Conservation (phyloP, 1,139 yeast species). For the Neolecta irregularis region DNA sequence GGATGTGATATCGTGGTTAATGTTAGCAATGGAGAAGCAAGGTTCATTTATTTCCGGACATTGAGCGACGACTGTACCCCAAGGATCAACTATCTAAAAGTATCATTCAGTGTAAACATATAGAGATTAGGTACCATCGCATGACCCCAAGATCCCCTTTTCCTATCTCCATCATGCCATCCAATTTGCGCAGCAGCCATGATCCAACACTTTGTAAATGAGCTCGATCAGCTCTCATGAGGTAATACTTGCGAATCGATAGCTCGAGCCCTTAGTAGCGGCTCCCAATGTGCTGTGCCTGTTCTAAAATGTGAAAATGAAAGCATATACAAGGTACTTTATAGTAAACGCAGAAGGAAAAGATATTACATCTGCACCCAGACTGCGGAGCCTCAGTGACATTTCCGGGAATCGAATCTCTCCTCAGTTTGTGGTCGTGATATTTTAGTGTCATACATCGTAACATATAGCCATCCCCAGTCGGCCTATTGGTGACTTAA, state of each 20-base stretch:
- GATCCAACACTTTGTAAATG: constrained; percentile 64
- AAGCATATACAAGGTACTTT: constrained; percentile 64
- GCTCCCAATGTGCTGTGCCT: constrained; percentile 75
- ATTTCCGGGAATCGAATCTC: constrained; percentile 69
- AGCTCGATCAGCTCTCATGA: too few species aligned
- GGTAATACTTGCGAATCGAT: constrained; percentile 81
- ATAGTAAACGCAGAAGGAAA: constrained; percentile 90
- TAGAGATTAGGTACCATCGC: too few species aligned
- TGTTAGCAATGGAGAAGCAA: too few species aligned
- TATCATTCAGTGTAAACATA: too few species aligned
- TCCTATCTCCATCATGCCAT: constrained; percentile 43
- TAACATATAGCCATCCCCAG: constrained; percentile 70
- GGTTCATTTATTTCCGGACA: too few species aligned
- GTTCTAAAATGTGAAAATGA: constrained; percentile 87
- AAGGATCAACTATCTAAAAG: too few species aligned
- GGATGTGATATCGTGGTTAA: too few species aligned
- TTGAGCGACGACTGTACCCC: constrained; percentile 7
- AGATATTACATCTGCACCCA: constrained; percentile 65
- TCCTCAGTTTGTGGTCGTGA: background rate
- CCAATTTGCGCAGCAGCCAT: constrained; percentile 90
- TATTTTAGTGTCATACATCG: constrained; percentile 26
- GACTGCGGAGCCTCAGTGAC: constrained; percentile 43
- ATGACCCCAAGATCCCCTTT: constrained; percentile 59
- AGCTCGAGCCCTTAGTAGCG: constrained; percentile 67
- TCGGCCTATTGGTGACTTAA: constrained; percentile 44